A percentile compares a stretch with the other conserved stretches of the same genome.
These are phyloP conservation scores for Penicillium sp. DNA, from an alignment of 2,329 filamentous ascomycete genomes.

Conservation along the genomic window DNA sequence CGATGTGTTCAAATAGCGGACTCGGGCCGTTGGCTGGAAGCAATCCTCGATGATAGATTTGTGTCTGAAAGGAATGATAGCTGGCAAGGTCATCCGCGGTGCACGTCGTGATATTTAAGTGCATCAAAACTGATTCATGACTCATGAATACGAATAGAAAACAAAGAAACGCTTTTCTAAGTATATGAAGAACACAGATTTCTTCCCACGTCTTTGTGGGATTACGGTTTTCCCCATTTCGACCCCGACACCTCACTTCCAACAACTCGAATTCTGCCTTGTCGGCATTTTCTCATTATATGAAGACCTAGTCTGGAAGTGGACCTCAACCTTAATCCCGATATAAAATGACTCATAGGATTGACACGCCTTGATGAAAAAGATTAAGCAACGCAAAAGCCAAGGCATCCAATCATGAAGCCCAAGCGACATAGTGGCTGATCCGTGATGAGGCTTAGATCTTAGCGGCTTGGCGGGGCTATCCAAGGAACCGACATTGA, in stretches of 20 bases:
- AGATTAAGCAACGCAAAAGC: background rate
- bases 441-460: background rate
- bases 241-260: background rate
- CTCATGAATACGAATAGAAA: background rate
- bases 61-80: background rate
- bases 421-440: background rate
- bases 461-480: background rate
- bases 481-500: no score
- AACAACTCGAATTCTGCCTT: background rate
- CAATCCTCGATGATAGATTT: background rate
- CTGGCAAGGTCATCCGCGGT: background rate
- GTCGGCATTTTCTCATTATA: background rate
- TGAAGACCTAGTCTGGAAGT: no score
- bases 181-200: background rate
- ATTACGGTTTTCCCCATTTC: background rate
- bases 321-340: background rate
- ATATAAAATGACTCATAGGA: background rate
- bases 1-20: background rate
- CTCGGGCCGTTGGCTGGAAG: background rate
- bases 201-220: background rate
- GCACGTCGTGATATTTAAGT: background rate
- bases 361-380: background rate
- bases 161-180: background rate
- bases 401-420: background rate
- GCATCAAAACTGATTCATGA: background rate